Percentiles rank a stretch among this genome's conserved stretches.
Conservation (phyloP, 768 basidiomycete species). For the Tremella fuciformis region DNA sequence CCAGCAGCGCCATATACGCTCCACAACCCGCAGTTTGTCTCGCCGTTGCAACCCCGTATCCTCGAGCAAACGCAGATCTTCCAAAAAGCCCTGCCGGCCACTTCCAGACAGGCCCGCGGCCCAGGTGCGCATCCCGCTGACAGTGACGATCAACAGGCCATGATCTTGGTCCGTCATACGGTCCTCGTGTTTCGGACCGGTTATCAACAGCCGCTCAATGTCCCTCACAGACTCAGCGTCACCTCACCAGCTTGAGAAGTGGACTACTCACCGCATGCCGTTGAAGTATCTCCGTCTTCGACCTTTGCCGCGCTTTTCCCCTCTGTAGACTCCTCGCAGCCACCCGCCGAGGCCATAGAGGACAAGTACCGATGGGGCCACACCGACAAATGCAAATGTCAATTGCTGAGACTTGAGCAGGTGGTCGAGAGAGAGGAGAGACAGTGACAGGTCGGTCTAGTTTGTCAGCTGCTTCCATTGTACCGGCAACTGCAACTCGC, state of each 20-base stretch:
- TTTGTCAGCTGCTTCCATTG: constrained; percentile 2
- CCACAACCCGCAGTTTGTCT: constrained; percentile 73
- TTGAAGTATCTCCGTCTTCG: constrained; percentile 63
- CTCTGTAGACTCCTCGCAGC: constrained; percentile 59
- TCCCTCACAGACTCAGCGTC: constrained; percentile 23
- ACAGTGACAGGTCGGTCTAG: constrained; percentile 88
- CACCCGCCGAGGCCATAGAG: constrained; percentile 67
- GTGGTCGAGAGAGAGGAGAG: constrained; percentile 85
- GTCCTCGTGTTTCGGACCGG: constrained; percentile 38
- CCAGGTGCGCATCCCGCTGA: constrained; percentile 46
- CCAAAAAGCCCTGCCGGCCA: constrained; percentile 66
- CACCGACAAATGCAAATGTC: constrained; percentile 94
- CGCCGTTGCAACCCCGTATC: constrained; percentile 64
- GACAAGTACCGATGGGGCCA: constrained; percentile 81
- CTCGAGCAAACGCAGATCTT: constrained; percentile 79
- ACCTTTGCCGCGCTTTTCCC: constrained; percentile 57
- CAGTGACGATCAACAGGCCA: constrained; percentile 47
- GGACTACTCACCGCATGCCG: constrained; percentile 61
- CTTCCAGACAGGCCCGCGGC: constrained; percentile 40
- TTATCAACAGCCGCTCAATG: constrained; percentile 44
- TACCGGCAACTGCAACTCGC: constrained; percentile 52
- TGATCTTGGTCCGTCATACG: constrained; percentile 46
- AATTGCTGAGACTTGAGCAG: constrained; percentile 89
- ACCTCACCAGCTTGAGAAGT: neutral
- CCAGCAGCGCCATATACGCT: constrained; percentile 89